A percentile compares a stretch with the other conserved stretches of the same genome.
Evolutionary conservation across 257 asterid genomes (phyloP).

Genomic region (Forsythia viridissima): DNA sequence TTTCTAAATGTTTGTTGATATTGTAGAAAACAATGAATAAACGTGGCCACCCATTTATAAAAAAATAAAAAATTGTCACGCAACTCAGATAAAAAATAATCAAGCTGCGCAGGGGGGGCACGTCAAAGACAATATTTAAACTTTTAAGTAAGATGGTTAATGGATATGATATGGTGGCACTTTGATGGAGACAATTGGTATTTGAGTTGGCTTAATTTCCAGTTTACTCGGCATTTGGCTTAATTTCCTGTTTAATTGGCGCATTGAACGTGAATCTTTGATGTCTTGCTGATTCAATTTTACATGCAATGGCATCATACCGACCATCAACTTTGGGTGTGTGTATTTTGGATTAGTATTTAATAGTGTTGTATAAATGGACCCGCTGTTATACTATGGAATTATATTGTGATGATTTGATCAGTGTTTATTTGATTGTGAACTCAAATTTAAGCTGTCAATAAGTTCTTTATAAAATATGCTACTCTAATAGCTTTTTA

Average conservation of each 20-base stretch:
- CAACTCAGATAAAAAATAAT: too few species aligned
- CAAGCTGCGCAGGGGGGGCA: neutral
- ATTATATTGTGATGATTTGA: neutral
- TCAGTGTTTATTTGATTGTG: neutral
- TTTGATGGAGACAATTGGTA: neutral
- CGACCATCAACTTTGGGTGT: neutral
- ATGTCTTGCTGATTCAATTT: neutral
- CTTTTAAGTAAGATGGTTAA: neutral
- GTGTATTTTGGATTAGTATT: neutral
- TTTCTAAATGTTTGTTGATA: neutral
- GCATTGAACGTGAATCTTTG: too few species aligned
- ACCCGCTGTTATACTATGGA: neutral
- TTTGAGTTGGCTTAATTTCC: neutral
- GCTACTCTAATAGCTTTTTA: neutral
- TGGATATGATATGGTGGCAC: neutral
- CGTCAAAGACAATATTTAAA: neutral
- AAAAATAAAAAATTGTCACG: too few species aligned
- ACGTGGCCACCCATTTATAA: neutral
- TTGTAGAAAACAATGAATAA: neutral
- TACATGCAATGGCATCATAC: too few species aligned
- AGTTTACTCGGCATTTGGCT: neutral
- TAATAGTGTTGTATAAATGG: neutral
- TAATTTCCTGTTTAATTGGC: neutral
- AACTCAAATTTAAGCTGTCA: neutral
- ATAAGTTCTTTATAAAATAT: neutral